Evolutionary conservation across 495 filamentous ascomycete genomes (phyloP).

Genomic region (Talaromyces ruber): DNA sequence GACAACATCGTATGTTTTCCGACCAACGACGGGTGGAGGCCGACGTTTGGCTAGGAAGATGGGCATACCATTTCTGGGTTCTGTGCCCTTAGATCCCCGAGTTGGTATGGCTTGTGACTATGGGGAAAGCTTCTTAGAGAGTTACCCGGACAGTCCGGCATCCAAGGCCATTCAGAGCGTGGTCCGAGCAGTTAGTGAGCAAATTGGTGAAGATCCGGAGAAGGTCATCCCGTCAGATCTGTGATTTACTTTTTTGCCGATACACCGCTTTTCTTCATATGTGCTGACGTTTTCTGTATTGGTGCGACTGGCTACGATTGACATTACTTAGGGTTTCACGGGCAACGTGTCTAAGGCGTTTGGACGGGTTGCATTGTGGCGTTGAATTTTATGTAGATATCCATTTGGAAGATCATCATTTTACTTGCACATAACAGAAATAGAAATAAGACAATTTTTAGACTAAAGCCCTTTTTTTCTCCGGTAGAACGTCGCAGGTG

Average conservation of each 20-base stretch:
- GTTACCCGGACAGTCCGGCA: constrained; percentile 85
- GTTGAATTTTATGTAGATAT: neutral
- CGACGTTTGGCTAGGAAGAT: constrained; percentile 71
- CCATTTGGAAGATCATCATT: neutral
- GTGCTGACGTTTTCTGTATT: neutral
- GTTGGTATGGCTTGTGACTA: constrained; percentile 96
- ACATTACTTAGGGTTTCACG: constrained; percentile 4
- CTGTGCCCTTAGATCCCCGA: constrained; percentile 87
- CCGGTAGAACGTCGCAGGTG: neutral
- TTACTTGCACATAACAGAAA: neutral
- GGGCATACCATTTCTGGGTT: constrained; percentile 77
- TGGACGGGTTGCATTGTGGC: constrained; percentile 3
- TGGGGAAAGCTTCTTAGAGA: constrained; percentile 94
- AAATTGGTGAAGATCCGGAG: constrained; percentile 49
- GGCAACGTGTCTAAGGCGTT: neutral
- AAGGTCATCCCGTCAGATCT: constrained; percentile 30
- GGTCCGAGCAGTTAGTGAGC: constrained; percentile 57
- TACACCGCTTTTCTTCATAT: neutral
- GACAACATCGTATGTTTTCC: constrained; percentile 76
- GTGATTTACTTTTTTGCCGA: constrained; percentile 3
- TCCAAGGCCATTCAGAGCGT: constrained; percentile 68
- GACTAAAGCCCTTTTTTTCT: neutral
- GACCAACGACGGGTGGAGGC: constrained; percentile 85
- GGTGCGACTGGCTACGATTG: neutral
- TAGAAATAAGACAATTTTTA: neutral